Base-by-base conservation (phyloP, 2,329 filamentous ascomycete genomes). In the Phialophora chinensis region DNA sequence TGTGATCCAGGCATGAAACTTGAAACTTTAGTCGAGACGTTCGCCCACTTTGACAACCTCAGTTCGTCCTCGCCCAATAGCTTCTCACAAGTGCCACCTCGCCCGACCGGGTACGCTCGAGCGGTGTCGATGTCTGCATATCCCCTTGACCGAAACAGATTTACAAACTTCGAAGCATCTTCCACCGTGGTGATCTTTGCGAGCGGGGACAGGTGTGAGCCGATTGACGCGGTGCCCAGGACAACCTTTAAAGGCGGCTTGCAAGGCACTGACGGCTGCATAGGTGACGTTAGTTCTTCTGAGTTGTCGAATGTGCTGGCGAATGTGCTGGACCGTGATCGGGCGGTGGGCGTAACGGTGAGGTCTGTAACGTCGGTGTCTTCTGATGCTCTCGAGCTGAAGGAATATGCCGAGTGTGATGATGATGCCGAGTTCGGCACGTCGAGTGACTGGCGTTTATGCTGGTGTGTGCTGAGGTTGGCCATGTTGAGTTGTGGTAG, bases 71-170 rank as follows among this genome's bases (percentile, higher is more conserved):
- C 64, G 31, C 74, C 74, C 35, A 76, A 62, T 12, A 74, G 65
- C 42, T 72, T 69, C 66, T 76, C 74, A 29, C 72, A 73, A 11
- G 71, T 73, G 38, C 73, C 73, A 50, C 71, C 68, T 38, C 72
- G 65, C 17, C 73, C 73, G 7, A 71, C 70, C 10, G 73, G 72
- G 65, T 75, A 75, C 12, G 71, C 71, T 66, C 74, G 62, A 20
- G 74, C 74, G 14, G 74, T 75, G 62, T 76, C 74, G 54, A 76
- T 72, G 54, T 73, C 71, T 25, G 62, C 63, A 53, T 74, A 73
- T 10, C 73, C 73, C 65, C 72, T 63, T 35, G 71, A 70, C 8
- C 66, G 65, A 63, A 74, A 73, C 23, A 67, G 62, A 52, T 68
- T 63, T 29, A 73, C 66, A 44, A 74, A 72, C 42, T 71, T 69